Conservation (phyloP, 345 rosid genomes). For the Jatropha curcas region DNA sequence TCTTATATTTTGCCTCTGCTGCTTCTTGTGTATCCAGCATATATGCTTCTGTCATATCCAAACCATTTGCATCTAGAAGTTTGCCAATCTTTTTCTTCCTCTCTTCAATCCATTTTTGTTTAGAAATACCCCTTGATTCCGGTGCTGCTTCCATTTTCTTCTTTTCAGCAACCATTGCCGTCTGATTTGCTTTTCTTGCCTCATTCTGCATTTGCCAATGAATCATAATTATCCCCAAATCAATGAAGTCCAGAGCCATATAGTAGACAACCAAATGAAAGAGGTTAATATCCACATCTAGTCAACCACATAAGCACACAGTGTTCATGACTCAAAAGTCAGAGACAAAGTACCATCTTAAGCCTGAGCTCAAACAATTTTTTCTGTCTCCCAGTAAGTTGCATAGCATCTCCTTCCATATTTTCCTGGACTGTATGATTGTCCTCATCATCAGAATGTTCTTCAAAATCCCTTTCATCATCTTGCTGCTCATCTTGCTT, state of each 20-base stretch:
- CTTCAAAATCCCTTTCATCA: conserved; percentile 41
- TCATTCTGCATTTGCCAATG: conserved; percentile 48
- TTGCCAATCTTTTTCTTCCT: conserved; percentile 90
- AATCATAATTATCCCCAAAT: background rate
- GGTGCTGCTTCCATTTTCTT: conserved; percentile 84
- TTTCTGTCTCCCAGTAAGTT: conserved; percentile 87
- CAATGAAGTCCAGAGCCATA: conserved; percentile 1
- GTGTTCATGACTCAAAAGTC: background rate
- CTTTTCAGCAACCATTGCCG: conserved; percentile 84
- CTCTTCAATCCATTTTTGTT: conserved; percentile 91
- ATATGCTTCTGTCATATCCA: conserved; percentile 77
- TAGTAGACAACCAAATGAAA: background rate
- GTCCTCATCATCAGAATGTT: conserved; percentile 43
- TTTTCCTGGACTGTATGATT: conserved; percentile 41
- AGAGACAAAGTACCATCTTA: conserved; percentile 60
- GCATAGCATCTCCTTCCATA: conserved; percentile 49
- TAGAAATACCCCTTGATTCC: conserved; percentile 85
- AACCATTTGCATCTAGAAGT: conserved; percentile 84
- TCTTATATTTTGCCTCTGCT: conserved; percentile 87
- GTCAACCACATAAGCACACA: conserved; percentile 1
- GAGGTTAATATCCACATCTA: background rate
- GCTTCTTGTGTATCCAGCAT: conserved; percentile 93
- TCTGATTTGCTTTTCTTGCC: conserved; percentile 91
- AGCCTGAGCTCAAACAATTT: conserved; percentile 73
- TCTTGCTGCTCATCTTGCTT: conserved; percentile 32